phyloP scores from a whole-genome alignment of 1,139 yeast genomes.

The Yamadazyma trypodendri region DNA sequence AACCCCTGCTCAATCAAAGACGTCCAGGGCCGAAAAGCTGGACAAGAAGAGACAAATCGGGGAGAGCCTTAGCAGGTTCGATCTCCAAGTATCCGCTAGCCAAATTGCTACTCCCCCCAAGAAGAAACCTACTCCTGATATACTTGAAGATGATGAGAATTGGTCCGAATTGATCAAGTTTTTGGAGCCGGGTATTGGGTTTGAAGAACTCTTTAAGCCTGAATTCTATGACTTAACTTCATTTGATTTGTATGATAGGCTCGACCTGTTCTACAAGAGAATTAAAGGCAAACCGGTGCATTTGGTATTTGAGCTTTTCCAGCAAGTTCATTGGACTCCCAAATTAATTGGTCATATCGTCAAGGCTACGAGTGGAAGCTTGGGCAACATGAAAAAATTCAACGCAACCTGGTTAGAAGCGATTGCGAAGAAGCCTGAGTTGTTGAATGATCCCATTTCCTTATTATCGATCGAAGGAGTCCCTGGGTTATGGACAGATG shows the following conservation, averaged over 20 bases:
- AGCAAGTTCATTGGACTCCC: conserved; percentile 25
- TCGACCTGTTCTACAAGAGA: conserved; percentile 7
- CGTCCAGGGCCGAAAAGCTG: too few species aligned
- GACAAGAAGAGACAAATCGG: too few species aligned
- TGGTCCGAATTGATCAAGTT: neutral
- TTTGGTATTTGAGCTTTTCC: conserved; percentile 18
- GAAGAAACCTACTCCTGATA: too few species aligned
- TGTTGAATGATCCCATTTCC: conserved; percentile 7
- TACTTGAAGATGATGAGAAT: too few species aligned
- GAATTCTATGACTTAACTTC: conserved; percentile 11
- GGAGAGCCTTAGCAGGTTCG: neutral
- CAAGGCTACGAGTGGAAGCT: conserved; percentile 25
- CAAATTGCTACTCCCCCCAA: neutral
- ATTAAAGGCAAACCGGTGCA: conserved; percentile 8
- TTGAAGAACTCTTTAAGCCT: conserved; percentile 15
- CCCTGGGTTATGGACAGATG: conserved; percentile 30
- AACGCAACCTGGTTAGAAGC: conserved; percentile 10
- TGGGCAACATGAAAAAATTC: conserved; percentile 14
- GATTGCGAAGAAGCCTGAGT: conserved; percentile 3
- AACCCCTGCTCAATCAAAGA: too few species aligned
- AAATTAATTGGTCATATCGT: conserved; percentile 28
- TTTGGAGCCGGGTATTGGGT: conserved; percentile 5
- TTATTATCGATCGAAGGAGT: conserved; percentile 14
- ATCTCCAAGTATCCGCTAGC: neutral
- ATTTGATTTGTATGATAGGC: conserved; percentile 3